phyloP scores from a whole-genome alignment of 768 basidiomycete genomes.

The Neoboletus brunneissimus region DNA sequence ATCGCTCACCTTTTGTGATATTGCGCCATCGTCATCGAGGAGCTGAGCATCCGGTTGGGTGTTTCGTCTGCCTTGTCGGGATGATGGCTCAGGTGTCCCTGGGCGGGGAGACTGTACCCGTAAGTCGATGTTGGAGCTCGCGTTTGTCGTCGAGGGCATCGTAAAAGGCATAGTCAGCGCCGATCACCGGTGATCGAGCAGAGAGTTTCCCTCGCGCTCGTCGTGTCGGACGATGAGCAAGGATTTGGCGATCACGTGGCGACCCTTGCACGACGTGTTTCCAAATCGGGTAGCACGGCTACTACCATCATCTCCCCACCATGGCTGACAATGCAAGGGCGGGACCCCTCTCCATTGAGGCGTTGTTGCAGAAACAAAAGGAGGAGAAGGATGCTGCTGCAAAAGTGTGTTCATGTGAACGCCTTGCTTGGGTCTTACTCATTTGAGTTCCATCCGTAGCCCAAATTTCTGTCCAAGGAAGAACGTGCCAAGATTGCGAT shows the following conservation, averaged over 20 bases:
- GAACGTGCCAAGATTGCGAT: conserved; percentile 89
- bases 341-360: conserved; percentile 87
- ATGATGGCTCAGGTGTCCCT: conserved; percentile 61
- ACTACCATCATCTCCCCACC: conserved; percentile 6
- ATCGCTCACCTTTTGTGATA: conserved; percentile 56
- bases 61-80: conserved; percentile 58
- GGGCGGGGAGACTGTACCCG: conserved; percentile 49
- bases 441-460: conserved; percentile 45
- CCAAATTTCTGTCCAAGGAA: conserved; percentile 91
- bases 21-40: conserved; percentile 67
- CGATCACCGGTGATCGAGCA: conserved; percentile 21
- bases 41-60: conserved; percentile 48
- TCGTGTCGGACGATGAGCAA: conserved; percentile 24
- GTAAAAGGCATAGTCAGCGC: conserved; percentile 13
- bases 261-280: not conserved
- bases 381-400: conserved; percentile 86
- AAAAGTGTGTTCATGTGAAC: conserved; percentile 53
- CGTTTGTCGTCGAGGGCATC: conserved; percentile 8
- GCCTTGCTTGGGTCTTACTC: not conserved
- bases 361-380: conserved; percentile 81
- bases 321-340: conserved; percentile 43
- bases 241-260: conserved; percentile 23
- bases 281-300: conserved; percentile 12
- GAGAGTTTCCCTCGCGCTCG: conserved; percentile 14
- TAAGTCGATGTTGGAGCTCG: conserved; percentile 4